These are phyloP conservation scores for Suillus weaverae DNA, from an alignment of 768 basidiomycete genomes.

Conservation along the genomic window DNA sequence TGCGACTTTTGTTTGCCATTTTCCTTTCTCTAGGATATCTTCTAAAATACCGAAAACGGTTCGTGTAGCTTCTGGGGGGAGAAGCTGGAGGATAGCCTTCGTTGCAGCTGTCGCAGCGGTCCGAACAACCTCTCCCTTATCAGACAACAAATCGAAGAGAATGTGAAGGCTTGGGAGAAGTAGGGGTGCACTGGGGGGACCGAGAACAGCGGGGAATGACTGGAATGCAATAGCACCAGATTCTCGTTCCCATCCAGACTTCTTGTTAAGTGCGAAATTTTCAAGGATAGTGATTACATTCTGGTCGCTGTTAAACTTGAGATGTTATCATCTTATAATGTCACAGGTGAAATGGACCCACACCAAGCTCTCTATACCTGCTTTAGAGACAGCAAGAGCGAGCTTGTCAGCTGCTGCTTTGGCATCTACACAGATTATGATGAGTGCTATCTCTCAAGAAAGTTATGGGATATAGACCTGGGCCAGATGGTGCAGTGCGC, in stretches of 20 bases:
- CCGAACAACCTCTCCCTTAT: slow-evolving; percentile 92
- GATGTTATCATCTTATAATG: slow-evolving; percentile 18
- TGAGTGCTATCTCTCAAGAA: slow-evolving; percentile 1
- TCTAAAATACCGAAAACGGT: slow-evolving; percentile 69
- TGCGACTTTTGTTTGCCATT: slow-evolving; percentile 96
- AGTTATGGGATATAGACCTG: slow-evolving; percentile 40
- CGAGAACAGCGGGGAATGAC: slow-evolving; percentile 69
- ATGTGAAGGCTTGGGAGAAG: slow-evolving; percentile 75
- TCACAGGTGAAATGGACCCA: slow-evolving; percentile 33
- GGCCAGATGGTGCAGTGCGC: slow-evolving; percentile 59
- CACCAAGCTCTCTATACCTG: slow-evolving; percentile 63
- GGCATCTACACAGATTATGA: slow-evolving; percentile 54
- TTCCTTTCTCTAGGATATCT: slow-evolving; percentile 75
- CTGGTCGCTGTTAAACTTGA: slow-evolving; percentile 46
- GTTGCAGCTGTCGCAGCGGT: slow-evolving; percentile 75
- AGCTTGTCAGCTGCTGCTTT: slow-evolving; percentile 82
- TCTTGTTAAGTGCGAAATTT: slow-evolving; percentile 74
- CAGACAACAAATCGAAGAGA: slow-evolving; percentile 84
- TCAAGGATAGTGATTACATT: slow-evolving; percentile 65
- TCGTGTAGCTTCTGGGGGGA: slow-evolving; percentile 79
- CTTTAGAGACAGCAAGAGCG: slow-evolving; percentile 67
- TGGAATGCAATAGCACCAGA: slow-evolving; percentile 81
- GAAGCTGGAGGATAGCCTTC: slow-evolving; percentile 80
- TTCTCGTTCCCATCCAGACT: slow-evolving; percentile 87
- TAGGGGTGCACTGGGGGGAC: slow-evolving; percentile 68